Evolutionary conservation across 129 eudicot species (phyloP), one percentile per base, ranked within the genome.

Genomic region (Tanacetum coccineum): DNA sequence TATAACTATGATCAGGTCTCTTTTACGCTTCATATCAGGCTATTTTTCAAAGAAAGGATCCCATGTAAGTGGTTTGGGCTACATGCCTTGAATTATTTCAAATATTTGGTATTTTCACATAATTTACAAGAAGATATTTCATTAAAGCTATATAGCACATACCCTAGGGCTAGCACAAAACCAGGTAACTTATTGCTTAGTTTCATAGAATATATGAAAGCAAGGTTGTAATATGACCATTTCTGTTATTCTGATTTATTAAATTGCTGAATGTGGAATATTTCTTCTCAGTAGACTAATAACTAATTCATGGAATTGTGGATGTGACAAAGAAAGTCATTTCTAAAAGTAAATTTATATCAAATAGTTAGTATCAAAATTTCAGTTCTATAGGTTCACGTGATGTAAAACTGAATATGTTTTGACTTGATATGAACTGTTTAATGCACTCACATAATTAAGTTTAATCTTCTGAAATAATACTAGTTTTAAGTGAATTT

Each of bases 31-130:
- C 81, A 74, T 87, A 62, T 81, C 90, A 22, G 83, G 87, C 78
- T 94, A 94, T 73, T 94, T 94, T 72, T 84, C 99, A 70, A 83
- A 89, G 81, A 81, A 81, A 81, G 95, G 85, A 63, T 82, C 87
- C 47, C 92, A 89, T 58, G 98, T 93, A 82, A 83, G 95, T 80
- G 44, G 39, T 62, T 78, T 51, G 14, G 70, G 71, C 67, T 49
- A 45, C 57, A 53, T 39, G 3, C 19, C 70, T 65, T 63, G 19
- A 45, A 32, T 48, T 51, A 10, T 36, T 52, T 50, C 15, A 9
- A 13, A 8, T 66, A 22, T 26, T 21, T 54, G 28, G 14, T 32
- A 36, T 51, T 67, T 51, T 60, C 42, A 36, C 70, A 50, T 67
- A 19, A 64, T 61, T 50, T 68, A 9, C 47, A 14, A 30, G 51